Percentiles rank a stretch among this genome's conserved stretches.
Evolutionary conservation across 192 early-diverging fungal species (phyloP).

Genomic region (Gaertneriomyces semiglobifer): DNA sequence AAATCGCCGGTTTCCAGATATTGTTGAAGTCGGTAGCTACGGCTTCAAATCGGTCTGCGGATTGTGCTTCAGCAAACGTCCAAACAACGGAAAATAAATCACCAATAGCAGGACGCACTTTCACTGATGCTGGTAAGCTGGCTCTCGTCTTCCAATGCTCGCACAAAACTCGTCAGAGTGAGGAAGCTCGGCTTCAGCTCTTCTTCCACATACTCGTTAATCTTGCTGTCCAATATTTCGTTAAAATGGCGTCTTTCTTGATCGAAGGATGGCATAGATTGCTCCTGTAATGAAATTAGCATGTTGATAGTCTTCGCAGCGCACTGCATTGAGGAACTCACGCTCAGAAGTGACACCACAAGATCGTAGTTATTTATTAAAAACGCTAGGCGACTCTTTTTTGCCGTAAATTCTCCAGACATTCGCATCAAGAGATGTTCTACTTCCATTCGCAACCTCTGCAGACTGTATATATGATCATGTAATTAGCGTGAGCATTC

Average conservation of each 20-base stretch:
- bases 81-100: not conserved
- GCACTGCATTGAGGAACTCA: slow-evolving; percentile 24
- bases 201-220: slow-evolving; percentile 81
- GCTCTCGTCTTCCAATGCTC: slow-evolving; percentile 61
- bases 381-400: slow-evolving; percentile 70
- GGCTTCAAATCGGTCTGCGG: slow-evolving; percentile 56
- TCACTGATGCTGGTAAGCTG: slow-evolving; percentile 53
- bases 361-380: slow-evolving; percentile 96
- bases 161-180: slow-evolving; percentile 76
- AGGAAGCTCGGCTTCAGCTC: slow-evolving; percentile 80
- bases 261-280: slow-evolving; percentile 43
- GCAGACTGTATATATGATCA: slow-evolving; percentile 50
- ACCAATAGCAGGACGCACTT: not conserved
- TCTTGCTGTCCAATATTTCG: slow-evolving; percentile 58
- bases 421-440: slow-evolving; percentile 72
- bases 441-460: slow-evolving; percentile 70
- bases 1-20: slow-evolving; percentile 74
- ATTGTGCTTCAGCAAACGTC: not conserved
- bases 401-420: slow-evolving; percentile 67
- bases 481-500: not conserved
- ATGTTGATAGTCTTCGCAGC: no score
- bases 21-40: slow-evolving; percentile 73
- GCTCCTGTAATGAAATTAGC: slow-evolving; percentile 35
- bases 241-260: slow-evolving; percentile 56
- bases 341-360: slow-evolving; percentile 74